Conservation (phyloP, 768 basidiomycete species). For the Amanita molliuscula region DNA sequence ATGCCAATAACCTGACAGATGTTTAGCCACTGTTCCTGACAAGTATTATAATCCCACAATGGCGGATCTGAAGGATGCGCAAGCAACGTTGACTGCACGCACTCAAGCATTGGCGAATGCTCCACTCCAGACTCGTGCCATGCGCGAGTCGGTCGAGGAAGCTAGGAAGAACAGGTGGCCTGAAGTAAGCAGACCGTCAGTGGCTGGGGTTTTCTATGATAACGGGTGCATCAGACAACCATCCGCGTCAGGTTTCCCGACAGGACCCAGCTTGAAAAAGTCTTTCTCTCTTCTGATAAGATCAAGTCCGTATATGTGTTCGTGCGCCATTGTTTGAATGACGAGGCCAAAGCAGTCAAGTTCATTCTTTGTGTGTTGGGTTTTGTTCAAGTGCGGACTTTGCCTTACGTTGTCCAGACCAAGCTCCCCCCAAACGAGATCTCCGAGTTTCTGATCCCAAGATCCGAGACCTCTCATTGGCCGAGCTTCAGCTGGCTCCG, state of each 20-base stretch:
- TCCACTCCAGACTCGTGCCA: conserved; percentile 56
- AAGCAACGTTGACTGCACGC: conserved; percentile 49
- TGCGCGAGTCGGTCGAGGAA: conserved; percentile 52
- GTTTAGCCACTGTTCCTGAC: conserved; percentile 48
- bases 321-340: conserved; percentile 57
- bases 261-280: conserved; percentile 69
- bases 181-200: conserved; percentile 31
- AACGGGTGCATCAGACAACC: conserved; percentile 42
- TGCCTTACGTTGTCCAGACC: conserved; percentile 38
- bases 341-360: conserved; percentile 69
- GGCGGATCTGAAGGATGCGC: conserved; percentile 61
- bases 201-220: background rate
- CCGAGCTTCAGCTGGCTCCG: conserved; percentile 68
- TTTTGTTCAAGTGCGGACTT: background rate
- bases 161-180: conserved; percentile 64
- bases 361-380: conserved; percentile 71
- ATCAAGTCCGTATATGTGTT: conserved; percentile 81
- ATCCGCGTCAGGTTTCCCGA: conserved; percentile 79
- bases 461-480: conserved; percentile 57
- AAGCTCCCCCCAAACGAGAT: conserved; percentile 74
- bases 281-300: conserved; percentile 69
- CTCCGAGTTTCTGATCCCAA: conserved; percentile 70
- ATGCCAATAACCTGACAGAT: background rate
- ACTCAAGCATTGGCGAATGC: conserved; percentile 56
- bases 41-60: conserved; percentile 65